Evolutionary conservation across 2,329 filamentous ascomycete species (phyloP), one percentile per base, ranked within the genome.

Genomic region (Geoglossum cookeanum): DNA sequence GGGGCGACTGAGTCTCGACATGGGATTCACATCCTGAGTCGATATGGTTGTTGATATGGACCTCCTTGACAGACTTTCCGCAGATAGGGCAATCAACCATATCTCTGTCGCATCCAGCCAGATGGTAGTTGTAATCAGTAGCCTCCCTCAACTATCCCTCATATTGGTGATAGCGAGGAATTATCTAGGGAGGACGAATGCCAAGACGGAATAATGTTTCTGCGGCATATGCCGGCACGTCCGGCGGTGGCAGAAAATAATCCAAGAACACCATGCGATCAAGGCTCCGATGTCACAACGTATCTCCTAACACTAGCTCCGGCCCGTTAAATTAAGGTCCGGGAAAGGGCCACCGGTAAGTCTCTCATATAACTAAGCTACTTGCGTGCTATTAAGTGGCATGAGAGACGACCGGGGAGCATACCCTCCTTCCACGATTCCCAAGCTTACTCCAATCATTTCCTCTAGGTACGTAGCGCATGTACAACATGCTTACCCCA

Each of bases 11-110:
- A 13, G 45, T 29, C 30, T 58, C 57, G 27, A 58, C 37, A 42
- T 57, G 17, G 17, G 57, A 47, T 59, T 78, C 70, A 72, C 91
- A 97, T 61, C 78, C 79, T 33, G 87, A 91, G 71, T 97, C 92
- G 66, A 97, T 81, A 69, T 97, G 91, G 63, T 77, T 77, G 71
- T 97, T 97, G 74, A 97, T 97, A 62, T 84, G 79, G 65, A 74
- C 72, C 62, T 83, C 72, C 62, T 79, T 83, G 64, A 92, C 87
- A 58, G 76, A 74, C 64, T 85, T 84, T 65, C 79, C 76, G 73
- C 89, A 95, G 62, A 90, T 86, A 15, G 89, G 89, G 67, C 89
- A 95, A 64, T 80, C 78, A 63, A 94, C 85, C 75, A 75, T 72
- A 44, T 59, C 22, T 45, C 54, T 60, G 22, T 55, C 35, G 37